Conservation (phyloP, 192 early-diverging fungal species). For the Backusella liffmaniae region DNA sequence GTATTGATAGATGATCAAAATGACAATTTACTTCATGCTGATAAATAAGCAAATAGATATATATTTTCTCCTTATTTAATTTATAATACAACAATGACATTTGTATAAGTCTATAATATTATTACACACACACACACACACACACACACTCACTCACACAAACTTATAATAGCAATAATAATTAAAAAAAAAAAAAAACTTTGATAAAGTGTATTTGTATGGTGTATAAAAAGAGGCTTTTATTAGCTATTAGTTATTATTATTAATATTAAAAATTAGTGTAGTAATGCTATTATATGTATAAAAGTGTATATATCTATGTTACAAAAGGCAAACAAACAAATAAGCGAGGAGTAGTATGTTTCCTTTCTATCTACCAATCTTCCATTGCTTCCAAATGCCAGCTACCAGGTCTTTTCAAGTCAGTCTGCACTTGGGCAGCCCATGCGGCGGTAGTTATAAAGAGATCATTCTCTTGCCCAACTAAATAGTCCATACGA, state of each 20-base stretch:
- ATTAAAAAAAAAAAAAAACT: not conserved
- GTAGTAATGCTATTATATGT: not conserved
- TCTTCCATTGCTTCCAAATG: not conserved
- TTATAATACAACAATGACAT: not conserved
- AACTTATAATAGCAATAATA: not conserved
- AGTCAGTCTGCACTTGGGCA: slow-evolving; percentile 28
- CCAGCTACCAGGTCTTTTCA: not conserved
- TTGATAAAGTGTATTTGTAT: not conserved
- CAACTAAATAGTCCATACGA: slow-evolving; percentile 31
- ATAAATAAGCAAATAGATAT: not conserved
- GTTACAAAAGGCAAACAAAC: not conserved
- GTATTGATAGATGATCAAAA: not conserved
- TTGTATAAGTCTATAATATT: slow-evolving; percentile 1
- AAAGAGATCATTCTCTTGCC: slow-evolving; percentile 15
- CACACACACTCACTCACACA: not conserved
- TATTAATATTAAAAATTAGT: not conserved
- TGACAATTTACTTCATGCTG: not conserved
- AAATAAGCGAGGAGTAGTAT: not conserved
- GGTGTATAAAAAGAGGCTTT: not conserved
- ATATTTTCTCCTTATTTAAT: not conserved
- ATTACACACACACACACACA: not conserved
- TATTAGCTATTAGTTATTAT: not conserved
- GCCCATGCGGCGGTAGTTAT: slow-evolving; percentile 31
- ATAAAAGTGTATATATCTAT: not conserved
- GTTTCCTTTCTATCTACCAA: not conserved